Evolutionary conservation across 169 alveolate species (phyloP).

Genomic region (Plasmodium coatneyi): DNA sequence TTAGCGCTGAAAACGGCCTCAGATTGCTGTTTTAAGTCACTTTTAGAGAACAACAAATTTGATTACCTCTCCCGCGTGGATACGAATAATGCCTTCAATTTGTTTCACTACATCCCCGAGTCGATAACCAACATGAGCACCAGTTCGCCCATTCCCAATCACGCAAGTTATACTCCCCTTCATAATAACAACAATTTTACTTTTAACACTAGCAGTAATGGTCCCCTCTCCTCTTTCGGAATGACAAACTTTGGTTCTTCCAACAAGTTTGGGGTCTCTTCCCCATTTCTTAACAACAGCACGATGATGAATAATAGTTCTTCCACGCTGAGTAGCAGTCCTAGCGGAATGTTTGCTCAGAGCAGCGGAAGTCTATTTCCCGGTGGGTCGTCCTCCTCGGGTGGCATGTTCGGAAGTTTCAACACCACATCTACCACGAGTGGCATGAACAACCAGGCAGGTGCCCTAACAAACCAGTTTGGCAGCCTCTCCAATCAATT

Average conservation of each 20-base stretch:
- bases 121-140: slow-evolving; percentile 42
- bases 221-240: background rate
- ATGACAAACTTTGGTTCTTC: background rate
- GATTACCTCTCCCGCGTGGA: background rate
- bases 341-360: slow-evolving; percentile 2
- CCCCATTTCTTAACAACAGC: background rate
- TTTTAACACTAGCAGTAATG: background rate
- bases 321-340: background rate
- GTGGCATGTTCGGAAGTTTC: background rate
- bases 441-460: background rate
- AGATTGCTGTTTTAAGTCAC: slow-evolving; percentile 19
- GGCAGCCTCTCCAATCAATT: background rate
- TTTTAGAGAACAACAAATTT: background rate
- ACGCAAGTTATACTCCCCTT: background rate
- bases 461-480: background rate
- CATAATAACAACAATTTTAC: background rate
- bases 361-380: background rate
- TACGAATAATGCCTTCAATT: slow-evolving; percentile 25
- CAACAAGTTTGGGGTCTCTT: background rate
- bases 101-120: slow-evolving; percentile 67
- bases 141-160: background rate
- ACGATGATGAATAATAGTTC: background rate
- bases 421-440: background rate
- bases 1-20: slow-evolving; percentile 63
- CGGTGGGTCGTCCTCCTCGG: background rate